phyloP scores from a whole-genome alignment of 208 protist species.

The Leishmania mexicana region DNA sequence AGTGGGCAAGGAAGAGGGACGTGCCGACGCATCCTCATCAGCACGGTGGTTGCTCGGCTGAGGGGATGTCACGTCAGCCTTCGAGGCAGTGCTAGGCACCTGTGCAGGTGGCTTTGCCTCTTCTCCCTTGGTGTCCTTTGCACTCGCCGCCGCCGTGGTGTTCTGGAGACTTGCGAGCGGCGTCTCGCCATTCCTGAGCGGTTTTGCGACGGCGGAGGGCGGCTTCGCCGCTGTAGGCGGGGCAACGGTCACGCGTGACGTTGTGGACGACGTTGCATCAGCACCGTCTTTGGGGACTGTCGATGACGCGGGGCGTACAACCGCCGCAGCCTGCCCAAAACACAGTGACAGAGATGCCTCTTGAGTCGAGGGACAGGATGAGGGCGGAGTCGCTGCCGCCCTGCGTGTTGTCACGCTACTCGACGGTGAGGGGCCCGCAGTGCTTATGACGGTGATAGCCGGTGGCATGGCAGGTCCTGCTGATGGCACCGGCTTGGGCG shows the following conservation, averaged over 20 bases:
- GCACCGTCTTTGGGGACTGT: not conserved
- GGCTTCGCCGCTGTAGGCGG: not conserved
- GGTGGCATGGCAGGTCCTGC: not conserved
- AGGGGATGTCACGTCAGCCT: not conserved
- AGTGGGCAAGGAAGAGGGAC: not conserved
- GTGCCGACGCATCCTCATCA: not conserved
- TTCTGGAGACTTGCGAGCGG: not conserved
- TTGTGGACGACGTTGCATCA: not conserved
- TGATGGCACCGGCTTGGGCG: not conserved
- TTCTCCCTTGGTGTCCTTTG: not conserved
- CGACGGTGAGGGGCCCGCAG: not conserved
- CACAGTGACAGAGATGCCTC: constrained; percentile 17
- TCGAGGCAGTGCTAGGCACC: not conserved
- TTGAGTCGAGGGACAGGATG: constrained; percentile 17
- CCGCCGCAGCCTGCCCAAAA: not conserved
- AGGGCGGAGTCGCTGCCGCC: constrained; percentile 17
- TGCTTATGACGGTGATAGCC: not conserved
- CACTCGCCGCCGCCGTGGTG: not conserved
- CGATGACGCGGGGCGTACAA: not conserved
- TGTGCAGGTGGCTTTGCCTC: not conserved
- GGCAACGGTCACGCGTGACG: not conserved
- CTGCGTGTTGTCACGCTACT: constrained; percentile 18
- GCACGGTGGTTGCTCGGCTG: not conserved
- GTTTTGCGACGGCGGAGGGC: not conserved
- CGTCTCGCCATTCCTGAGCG: not conserved